phyloP scores from a whole-genome alignment of 345 rosid genomes.

The Anastatica hierochuntica region DNA sequence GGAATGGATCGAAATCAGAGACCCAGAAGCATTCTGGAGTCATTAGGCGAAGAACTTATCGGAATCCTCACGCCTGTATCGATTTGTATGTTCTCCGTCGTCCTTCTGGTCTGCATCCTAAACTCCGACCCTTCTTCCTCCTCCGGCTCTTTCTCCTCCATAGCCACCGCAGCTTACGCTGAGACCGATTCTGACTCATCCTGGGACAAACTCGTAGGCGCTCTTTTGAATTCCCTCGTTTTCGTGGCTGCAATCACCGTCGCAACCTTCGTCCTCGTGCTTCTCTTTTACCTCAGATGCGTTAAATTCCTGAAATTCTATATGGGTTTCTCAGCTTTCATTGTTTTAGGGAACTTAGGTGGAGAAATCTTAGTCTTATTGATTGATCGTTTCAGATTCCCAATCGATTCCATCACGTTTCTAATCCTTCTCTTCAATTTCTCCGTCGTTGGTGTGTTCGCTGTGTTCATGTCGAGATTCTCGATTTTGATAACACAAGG shows the following conservation, averaged over 20 bases:
- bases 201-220: conserved; percentile 81
- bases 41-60: conserved; percentile 78
- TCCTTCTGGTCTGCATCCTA: conserved; percentile 60
- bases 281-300: conserved; percentile 79
- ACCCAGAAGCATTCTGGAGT: conserved; percentile 46
- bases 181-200: conserved; percentile 64
- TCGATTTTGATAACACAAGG: conserved; percentile 78
- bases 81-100: conserved; percentile 80
- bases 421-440: conserved; percentile 53
- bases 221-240: conserved; percentile 67
- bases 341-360: conserved; percentile 69
- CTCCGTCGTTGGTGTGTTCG: conserved; percentile 76
- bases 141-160: conserved; percentile 36
- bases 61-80: conserved; percentile 78
- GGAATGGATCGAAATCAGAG: conserved; percentile 53
- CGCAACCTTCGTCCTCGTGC: conserved; percentile 72
- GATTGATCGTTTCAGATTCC: conserved; percentile 42
- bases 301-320: conserved; percentile 55
- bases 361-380: conserved; percentile 59
- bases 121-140: conserved; percentile 47
- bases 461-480: conserved; percentile 78
- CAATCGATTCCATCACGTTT: conserved; percentile 60
- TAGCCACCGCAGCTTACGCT: conserved; percentile 71
- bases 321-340: conserved; percentile 83
- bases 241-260: conserved; percentile 67